Base-by-base conservation (phyloP, 2,329 filamentous ascomycete species). In the Diaporthe amygdali region DNA sequence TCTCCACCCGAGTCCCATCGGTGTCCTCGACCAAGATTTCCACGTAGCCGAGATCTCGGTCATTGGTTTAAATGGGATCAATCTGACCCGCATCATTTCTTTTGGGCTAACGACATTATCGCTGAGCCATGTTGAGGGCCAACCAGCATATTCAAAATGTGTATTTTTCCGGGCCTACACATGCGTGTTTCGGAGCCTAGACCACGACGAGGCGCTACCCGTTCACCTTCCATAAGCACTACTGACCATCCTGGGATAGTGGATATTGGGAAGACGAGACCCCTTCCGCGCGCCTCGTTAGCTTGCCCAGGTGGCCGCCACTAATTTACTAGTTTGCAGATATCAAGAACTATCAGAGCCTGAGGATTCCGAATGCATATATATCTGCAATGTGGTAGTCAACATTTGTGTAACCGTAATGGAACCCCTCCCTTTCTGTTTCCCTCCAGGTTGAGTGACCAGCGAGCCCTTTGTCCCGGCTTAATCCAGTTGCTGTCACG, bases 141-240 rank as follows among this genome's bases (percentile, higher is more conserved):
- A 64, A 49, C 59, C 44, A 49, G 59, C 3, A 34, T 22, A 49
- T 20, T 64, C n/a, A 41, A 25, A 37, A 47, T 49, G n/a, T 10
- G 49, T 37, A 64, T 34, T 64, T 49, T 46, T 49, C 41, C 44
- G 41, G 59, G 41, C 44, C 59, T 37, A 15, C 14, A 25, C 27
- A 37, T 14, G 6, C 59, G 10, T 37, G 37, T 64, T 20, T 37
- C 7, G n/a, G n/a, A 64, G 44, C 59, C 59, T 49, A 64, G 44
- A 49, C 44, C 59, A 25, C 25, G 41, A 39, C 5, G 12, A n/a
- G 30, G 44, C 59, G 59, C 59, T 64, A 64, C 44, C 44, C 10
- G 41, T 17, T 34, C 27, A 64, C 27, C 59, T 44, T 49, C 59
- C 32, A 64, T 64, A 64, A 64, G 59, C 59, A 37, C 59, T 64